A percentile compares a stretch with the other conserved stretches of the same genome.
phyloP scores from a whole-genome alignment of 805 yeast genomes.

The Metschnikowia henanensis region DNA sequence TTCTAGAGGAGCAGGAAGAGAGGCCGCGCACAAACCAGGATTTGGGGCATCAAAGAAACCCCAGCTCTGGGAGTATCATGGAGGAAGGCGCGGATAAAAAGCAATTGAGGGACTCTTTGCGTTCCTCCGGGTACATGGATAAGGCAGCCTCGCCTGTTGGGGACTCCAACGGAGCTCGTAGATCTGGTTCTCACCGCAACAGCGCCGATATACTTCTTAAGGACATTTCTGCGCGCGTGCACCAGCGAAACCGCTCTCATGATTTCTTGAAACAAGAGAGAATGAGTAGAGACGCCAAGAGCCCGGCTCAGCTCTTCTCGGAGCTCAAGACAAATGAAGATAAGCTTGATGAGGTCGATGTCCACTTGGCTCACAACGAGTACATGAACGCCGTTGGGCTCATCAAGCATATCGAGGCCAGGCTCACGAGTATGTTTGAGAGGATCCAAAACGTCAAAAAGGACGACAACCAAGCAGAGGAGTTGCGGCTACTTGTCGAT shows the following conservation, averaged over 20 bases:
- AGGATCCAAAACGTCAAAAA: constrained; percentile 16
- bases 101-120: constrained; percentile 42
- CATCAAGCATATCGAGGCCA: constrained; percentile 36
- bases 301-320: constrained; percentile 33
- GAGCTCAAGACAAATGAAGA: constrained; percentile 58
- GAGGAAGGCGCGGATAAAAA: constrained; percentile 34
- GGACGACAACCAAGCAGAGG: constrained; percentile 22
- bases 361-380: constrained; percentile 59
- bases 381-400: constrained; percentile 47
- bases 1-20: constrained; percentile 19
- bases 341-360: constrained; percentile 66
- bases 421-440: constrained; percentile 30
- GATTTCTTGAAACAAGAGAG: constrained; percentile 34
- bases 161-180: constrained; percentile 11
- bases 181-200: constrained; percentile 23
- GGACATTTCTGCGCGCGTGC: constrained; percentile 60
- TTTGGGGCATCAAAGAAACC: constrained; percentile 12
- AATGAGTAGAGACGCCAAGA: constrained; percentile 8
- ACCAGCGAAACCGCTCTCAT: constrained; percentile 54
- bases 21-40: constrained; percentile 5
- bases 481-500: constrained; percentile 34
- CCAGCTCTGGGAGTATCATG: constrained; percentile 15
- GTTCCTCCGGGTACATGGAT: constrained; percentile 53
- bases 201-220: constrained; percentile 49
- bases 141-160: constrained; percentile 9